Evolutionary conservation across 1,139 yeast species (phyloP), one percentile per base, ranked within the genome.

Genomic region (Suhomyces anneliseae): DNA sequence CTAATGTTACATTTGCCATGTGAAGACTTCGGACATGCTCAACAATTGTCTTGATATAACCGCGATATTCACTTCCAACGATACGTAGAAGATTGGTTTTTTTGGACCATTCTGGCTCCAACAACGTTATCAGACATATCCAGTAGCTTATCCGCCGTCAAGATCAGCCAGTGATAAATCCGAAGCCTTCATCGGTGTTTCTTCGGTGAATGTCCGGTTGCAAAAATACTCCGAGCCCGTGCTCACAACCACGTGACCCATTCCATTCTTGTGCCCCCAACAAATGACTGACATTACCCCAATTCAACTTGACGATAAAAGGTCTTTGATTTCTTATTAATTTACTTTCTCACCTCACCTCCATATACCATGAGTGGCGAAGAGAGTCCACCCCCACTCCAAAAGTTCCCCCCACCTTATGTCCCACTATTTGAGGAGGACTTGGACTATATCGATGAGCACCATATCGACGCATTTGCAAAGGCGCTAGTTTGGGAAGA

Each of bases 401-500:
- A 29, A 11, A 29, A 29, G 32, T 29, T 5, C 4, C 32, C 32
- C n/a, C 32, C 4, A 11, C 32, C 32, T 29, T 29, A 29, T 26
- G 35, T 33, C 15, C 46, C 49, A 5, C 54, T 59, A 7, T 66
- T 53, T 49, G 74, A 70, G 40, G 73, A 68, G 40, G 65, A 66
- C 8, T 54, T 57, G 10, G 71, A 72, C 51, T 72, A 64, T 53
- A 59, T 74, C 34, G 56, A 70, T 48, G 74, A 70, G 43, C 64
- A 61, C 10, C 74, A 74, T 49, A 72, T 74, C 19, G 61, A 66
- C 34, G 67, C 71, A 37, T 74, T 74, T 56, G 78, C 76, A 11
- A 66, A 63, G 39, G 79, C 79, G 0, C 53, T 74, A 24, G 57
- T 61, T 6, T 72, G 76, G 74, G 76, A 72, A 35, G 72, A 69